phyloP scores from a whole-genome alignment of 2,329 filamentous ascomycete species.

The Microdochium paspali region DNA sequence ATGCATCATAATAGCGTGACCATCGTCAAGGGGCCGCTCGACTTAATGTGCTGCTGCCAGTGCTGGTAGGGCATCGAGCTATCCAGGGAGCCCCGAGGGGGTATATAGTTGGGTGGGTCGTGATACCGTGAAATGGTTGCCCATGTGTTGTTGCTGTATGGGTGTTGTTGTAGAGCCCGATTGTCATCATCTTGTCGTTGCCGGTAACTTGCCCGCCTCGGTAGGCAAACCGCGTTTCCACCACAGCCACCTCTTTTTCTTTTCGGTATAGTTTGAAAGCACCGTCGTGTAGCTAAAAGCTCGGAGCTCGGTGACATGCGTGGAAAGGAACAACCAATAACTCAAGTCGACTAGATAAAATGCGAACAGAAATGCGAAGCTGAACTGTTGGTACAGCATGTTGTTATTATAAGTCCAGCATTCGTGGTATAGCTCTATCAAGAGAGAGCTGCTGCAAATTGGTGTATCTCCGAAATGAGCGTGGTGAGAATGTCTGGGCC shows the following conservation, averaged over 20 bases:
- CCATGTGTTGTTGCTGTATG: constrained; percentile 22
- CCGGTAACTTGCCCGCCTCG: not conserved
- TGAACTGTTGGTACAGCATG: not conserved
- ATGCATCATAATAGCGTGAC: constrained; percentile 27
- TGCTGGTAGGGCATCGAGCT: constrained; percentile 7
- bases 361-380: not conserved
- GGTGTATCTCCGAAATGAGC: constrained; percentile 8
- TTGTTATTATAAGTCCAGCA: not conserved
- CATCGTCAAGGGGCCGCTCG: constrained; percentile 21
- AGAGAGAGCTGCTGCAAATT: constrained; percentile 3
- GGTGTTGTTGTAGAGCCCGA: constrained; percentile 23
- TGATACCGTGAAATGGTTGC: constrained; percentile 25
- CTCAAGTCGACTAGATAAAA: not conserved
- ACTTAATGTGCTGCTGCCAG: constrained; percentile 6
- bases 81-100: constrained; percentile 15
- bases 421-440: not conserved
- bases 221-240: too few relatives aligned
- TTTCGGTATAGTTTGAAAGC: too few relatives aligned
- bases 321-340: too few relatives aligned
- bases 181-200: constrained; percentile 9
- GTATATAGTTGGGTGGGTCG: constrained; percentile 21
- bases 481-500: constrained; percentile 2
- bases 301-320: too few relatives aligned
- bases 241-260: too few relatives aligned
- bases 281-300: too few relatives aligned